phyloP scores from a whole-genome alignment of 2,329 filamentous ascomycete species.

The Trichophyton equinum region DNA sequence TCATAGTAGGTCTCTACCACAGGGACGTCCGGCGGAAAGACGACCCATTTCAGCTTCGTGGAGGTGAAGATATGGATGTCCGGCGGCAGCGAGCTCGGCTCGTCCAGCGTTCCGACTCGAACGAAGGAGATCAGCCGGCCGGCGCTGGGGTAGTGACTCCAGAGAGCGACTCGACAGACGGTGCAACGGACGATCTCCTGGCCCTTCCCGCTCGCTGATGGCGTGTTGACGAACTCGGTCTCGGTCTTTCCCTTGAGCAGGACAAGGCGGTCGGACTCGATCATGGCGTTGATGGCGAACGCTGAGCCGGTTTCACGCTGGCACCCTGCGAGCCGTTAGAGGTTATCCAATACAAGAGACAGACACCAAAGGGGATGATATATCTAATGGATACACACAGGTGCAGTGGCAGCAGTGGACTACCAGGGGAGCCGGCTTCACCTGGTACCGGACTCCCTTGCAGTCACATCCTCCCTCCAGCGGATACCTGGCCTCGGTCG shows the following conservation, averaged over 20 bases:
- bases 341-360: too few species aligned
- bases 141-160: slow-evolving; percentile 30
- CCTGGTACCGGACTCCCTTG: slow-evolving; percentile 18
- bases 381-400: background rate
- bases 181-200: slow-evolving; percentile 36
- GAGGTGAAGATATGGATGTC: slow-evolving; percentile 36
- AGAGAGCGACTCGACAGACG: slow-evolving; percentile 31
- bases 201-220: slow-evolving; percentile 31
- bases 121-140: slow-evolving; percentile 28
- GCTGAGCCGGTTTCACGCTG: slow-evolving; percentile 35
- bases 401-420: slow-evolving; percentile 40
- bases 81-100: slow-evolving; percentile 26
- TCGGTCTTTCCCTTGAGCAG: slow-evolving; percentile 18
- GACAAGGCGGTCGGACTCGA: slow-evolving; percentile 29
- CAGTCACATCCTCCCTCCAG: slow-evolving; percentile 20
- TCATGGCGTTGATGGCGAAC: slow-evolving; percentile 31
- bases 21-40: slow-evolving; percentile 22
- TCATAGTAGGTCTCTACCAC: slow-evolving; percentile 30
- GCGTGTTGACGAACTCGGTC: slow-evolving; percentile 21
- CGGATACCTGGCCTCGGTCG: slow-evolving; percentile 14
- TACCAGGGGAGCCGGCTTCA: slow-evolving; percentile 23
- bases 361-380: too few species aligned
- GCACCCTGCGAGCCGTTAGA: slow-evolving; percentile 20
- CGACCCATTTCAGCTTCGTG: slow-evolving; percentile 30
- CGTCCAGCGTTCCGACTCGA: slow-evolving; percentile 36